Evolutionary conservation across 2,329 filamentous ascomycete genomes (phyloP).

Genomic region (Fusarium beomiforme): DNA sequence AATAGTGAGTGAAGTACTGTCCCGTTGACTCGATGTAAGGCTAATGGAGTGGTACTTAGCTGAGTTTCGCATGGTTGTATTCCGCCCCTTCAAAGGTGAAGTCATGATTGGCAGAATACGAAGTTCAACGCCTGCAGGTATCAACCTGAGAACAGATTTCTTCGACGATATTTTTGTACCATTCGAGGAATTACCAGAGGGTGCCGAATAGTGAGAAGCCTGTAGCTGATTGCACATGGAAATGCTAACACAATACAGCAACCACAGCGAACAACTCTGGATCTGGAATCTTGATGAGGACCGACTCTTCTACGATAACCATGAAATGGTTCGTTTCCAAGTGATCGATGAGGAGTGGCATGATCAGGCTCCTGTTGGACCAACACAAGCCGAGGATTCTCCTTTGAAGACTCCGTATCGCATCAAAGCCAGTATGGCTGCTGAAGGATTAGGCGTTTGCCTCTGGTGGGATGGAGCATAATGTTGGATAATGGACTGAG

Average conservation of each 20-base stretch:
- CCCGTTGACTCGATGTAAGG: neutral
- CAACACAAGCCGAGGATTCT: slow-evolving; percentile 68
- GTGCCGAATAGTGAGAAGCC: slow-evolving; percentile 73
- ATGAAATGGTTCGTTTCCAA: slow-evolving; percentile 87
- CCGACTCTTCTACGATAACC: slow-evolving; percentile 86
- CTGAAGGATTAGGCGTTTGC: slow-evolving; percentile 69
- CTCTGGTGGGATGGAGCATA: slow-evolving; percentile 68
- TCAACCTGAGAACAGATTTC: slow-evolving; percentile 86
- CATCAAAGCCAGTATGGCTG: slow-evolving; percentile 72
- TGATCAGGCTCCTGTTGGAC: slow-evolving; percentile 81
- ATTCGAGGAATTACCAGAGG: slow-evolving; percentile 76
- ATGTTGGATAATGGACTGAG: slow-evolving; percentile 22
- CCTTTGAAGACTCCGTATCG: slow-evolving; percentile 76
- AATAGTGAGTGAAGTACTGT: slow-evolving; percentile 70
- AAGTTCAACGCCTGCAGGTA: slow-evolving; percentile 75
- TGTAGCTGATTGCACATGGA: neutral
- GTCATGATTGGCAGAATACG: slow-evolving; percentile 88
- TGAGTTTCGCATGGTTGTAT: slow-evolving; percentile 92
- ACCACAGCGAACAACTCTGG: slow-evolving; percentile 81
- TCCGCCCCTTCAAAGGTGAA: slow-evolving; percentile 95
- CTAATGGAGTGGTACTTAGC: slow-evolving; percentile 56
- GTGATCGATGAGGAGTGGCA: slow-evolving; percentile 91
- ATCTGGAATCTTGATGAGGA: slow-evolving; percentile 82
- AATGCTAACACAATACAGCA: slow-evolving; percentile 56
- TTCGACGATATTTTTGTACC: slow-evolving; percentile 92